Base-by-base conservation (phyloP, 148 eudicot genomes). In the Rhododendron molle region DNA sequence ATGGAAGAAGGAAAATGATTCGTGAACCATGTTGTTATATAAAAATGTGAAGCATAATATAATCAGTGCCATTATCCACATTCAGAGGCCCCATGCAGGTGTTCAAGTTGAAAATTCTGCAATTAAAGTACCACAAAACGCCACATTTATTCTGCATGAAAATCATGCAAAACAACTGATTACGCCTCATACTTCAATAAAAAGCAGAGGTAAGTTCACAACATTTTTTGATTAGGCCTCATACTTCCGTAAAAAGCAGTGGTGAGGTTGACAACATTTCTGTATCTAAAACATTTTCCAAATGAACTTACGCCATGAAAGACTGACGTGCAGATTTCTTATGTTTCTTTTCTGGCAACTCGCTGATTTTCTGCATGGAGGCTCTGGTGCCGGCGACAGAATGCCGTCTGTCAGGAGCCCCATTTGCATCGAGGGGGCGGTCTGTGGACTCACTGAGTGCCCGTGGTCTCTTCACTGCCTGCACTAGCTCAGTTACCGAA, bases 401-500 rank as follows among this genome's bases (percentile, higher is more conserved):
- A 82, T 91, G 93, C 21, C 98, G 92, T 85, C 98, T 88, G 3
- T 32, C 50, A 9, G 93, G 94, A 76, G 93, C 90, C 16, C 47
- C 80, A 52, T 78, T 88, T 44, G 90, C 96, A 20, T 91, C 86
- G 81, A 89, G 88, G 76, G 95, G 96, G 40, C 90, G 91, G 85
- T 90, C 93, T 34, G 89, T 90, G 3, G 99, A 97, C 86, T 94
- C 98, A 81, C 98, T 97, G 15, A 89, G 87, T 69, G 98, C 91
- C 43, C 98, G 89, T 4, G 99, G 99, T 86, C 93, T 91, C 90
- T 93, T 93, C 82, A 97, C 94, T 32, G 98, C 98, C 74, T 94
- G 93, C 84, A 97, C 89, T 60, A 97, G 90, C 98, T 97, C 99
- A 69, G 92, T 93, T 16, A 95, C 98, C 73, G 96, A 91, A 87